phyloP scores from a whole-genome alignment of 192 early-diverging fungal genomes.

The Obelidium mucronatum region DNA sequence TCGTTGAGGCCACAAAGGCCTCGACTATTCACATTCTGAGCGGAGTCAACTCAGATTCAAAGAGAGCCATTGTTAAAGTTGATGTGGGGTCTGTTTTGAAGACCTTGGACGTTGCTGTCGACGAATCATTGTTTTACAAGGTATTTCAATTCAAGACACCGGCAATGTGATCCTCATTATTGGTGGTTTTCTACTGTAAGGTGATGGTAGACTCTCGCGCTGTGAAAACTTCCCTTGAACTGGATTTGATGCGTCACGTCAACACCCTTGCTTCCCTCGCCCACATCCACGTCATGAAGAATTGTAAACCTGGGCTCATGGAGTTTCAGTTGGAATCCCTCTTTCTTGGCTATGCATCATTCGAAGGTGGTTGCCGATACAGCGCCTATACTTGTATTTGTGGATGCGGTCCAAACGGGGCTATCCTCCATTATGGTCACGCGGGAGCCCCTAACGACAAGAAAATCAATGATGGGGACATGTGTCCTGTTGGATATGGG shows the following conservation, averaged over 20 bases:
- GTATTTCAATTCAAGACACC: no score
- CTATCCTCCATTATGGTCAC: constrained; percentile 83
- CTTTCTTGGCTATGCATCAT: constrained; percentile 76
- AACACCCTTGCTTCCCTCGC: constrained; percentile 79
- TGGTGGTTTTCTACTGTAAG: no score
- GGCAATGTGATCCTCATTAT: no score
- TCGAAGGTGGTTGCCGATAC: constrained; percentile 66
- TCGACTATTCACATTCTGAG: constrained; percentile 16
- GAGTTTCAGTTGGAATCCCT: constrained; percentile 81
- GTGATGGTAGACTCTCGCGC: constrained; percentile 82
- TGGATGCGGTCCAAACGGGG: constrained; percentile 76
- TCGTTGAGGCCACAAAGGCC: constrained; percentile 40
- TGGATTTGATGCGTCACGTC: constrained; percentile 78
- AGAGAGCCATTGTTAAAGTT: constrained; percentile 5
- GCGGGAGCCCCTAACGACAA: constrained; percentile 31
- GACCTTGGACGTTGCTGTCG: constrained; percentile 13
- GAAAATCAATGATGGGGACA: constrained; percentile 38
- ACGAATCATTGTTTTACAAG: constrained; percentile 28
- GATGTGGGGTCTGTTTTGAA: neutral
- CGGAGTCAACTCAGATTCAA: constrained; percentile 29
- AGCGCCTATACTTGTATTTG: constrained; percentile 83
- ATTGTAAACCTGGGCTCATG: constrained; percentile 61
- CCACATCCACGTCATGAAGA: constrained; percentile 79
- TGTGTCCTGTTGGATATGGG: constrained; percentile 68
- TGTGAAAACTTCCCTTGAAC: constrained; percentile 63